Evolutionary conservation across 2,329 filamentous ascomycete species (phyloP).

Genomic region (Coniella lustricola): DNA sequence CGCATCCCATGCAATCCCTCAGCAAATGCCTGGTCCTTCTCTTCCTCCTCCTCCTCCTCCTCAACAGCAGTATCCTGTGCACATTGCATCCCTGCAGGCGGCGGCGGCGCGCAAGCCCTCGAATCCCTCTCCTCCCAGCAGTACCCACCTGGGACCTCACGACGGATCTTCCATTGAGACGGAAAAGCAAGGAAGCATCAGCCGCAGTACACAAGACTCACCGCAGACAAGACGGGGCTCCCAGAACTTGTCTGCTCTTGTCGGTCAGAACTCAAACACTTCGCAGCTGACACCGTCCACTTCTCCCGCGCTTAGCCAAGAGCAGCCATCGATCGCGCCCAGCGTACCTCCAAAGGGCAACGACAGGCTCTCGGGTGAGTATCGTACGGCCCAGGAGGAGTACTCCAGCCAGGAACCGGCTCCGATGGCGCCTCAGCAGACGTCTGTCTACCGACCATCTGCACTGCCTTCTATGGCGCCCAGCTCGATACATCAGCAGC

Average conservation of each 20-base stretch:
- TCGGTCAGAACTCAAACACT: slow-evolving; percentile 5
- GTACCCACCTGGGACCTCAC: slow-evolving; percentile 7
- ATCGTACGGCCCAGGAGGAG: not conserved
- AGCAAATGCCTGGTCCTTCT: not conserved
- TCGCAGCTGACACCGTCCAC: slow-evolving; percentile 12
- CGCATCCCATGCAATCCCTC: slow-evolving; percentile 1
- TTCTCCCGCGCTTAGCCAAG: slow-evolving; percentile 8
- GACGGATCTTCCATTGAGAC: slow-evolving; percentile 2
- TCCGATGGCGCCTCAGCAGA: slow-evolving; percentile 2
- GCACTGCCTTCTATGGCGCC: slow-evolving; percentile 2
- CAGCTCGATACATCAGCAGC: slow-evolving; percentile 5
- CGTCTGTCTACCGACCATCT: slow-evolving; percentile 14
- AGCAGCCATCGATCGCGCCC: slow-evolving; percentile 10
- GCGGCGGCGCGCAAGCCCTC: slow-evolving; percentile 8
- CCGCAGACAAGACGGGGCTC: slow-evolving; percentile 8
- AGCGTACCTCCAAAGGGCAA: slow-evolving; percentile 9
- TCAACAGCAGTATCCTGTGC: slow-evolving; percentile 6
- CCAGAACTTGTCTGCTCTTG: slow-evolving; percentile 1
- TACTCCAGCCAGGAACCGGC: not conserved
- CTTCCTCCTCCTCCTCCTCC: too few species aligned
- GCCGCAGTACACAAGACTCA: slow-evolving; percentile 5
- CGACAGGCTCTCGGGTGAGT: not conserved
- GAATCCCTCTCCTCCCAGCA: slow-evolving; percentile 5
- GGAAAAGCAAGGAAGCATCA: not conserved
- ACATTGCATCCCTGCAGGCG: slow-evolving; percentile 16